These are phyloP conservation scores for Triticum aestivum DNA, from an alignment of 176 grass and related monocot genomes.

Conservation along the genomic window DNA sequence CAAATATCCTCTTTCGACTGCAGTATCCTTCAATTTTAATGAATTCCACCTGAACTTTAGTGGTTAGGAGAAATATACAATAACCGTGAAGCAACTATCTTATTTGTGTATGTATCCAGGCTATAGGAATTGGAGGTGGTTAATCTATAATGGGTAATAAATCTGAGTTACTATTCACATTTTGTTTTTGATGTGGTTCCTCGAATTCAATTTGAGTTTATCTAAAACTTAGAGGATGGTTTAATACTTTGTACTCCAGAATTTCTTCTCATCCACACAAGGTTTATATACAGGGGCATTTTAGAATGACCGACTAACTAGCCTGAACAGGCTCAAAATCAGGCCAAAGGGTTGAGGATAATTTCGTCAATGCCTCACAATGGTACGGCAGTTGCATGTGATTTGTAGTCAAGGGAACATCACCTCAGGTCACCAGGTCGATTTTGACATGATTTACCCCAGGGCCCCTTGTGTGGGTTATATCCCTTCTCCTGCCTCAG, in stretches of 20 bases:
- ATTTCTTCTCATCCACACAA: background rate
- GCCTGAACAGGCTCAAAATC: background rate
- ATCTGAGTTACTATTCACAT: background rate
- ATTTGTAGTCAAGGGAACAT: too few relatives aligned
- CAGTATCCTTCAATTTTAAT: background rate
- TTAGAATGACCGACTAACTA: background rate
- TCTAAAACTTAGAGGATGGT: background rate
- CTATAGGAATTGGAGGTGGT: background rate
- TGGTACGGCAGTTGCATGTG: too few relatives aligned
- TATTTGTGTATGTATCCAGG: background rate
- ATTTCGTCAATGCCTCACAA: too few relatives aligned
- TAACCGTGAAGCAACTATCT: background rate
- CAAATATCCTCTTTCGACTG: background rate
- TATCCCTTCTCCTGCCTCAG: too few relatives aligned
- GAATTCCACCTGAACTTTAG: background rate
- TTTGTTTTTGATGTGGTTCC: background rate
- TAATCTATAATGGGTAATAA: background rate
- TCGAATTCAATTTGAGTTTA: background rate
- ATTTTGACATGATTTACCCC: too few relatives aligned
- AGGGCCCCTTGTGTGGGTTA: too few relatives aligned
- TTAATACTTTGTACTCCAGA: background rate
- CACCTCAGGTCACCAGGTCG: too few relatives aligned
- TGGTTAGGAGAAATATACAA: constrained; percentile 11
- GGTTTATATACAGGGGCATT: background rate
- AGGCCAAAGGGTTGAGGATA: background rate